Percentiles rank a stretch among this genome's conserved stretches.
These are phyloP conservation scores for Epichloe scottii DNA, from an alignment of 2,329 filamentous ascomycete genomes.

Conservation along the genomic window DNA sequence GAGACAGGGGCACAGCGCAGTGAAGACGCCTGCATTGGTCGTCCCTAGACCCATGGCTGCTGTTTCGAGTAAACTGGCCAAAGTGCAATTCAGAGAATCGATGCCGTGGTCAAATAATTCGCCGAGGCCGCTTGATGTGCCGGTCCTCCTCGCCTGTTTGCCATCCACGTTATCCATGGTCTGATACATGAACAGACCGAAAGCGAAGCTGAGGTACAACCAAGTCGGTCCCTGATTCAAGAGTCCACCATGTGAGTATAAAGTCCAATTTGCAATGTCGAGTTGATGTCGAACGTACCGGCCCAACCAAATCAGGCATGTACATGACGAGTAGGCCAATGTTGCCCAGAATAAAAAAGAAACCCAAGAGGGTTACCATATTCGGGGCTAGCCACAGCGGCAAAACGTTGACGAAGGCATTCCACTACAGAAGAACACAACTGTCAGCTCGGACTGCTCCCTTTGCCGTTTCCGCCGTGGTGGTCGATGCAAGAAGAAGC, in stretches of 20 bases:
- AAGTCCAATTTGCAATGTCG: background rate
- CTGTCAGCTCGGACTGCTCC: background rate
- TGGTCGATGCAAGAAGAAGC: background rate
- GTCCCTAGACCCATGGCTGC: slow-evolving; percentile 87
- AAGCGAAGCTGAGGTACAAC: slow-evolving; percentile 91
- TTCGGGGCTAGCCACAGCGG: slow-evolving; percentile 96
- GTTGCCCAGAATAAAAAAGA: slow-evolving; percentile 86
- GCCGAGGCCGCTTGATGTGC: slow-evolving; percentile 85
- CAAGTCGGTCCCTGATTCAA: slow-evolving; percentile 60
- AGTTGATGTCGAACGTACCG: slow-evolving; percentile 42
- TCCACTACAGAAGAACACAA: slow-evolving; percentile 56
- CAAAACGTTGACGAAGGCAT: slow-evolving; percentile 81
- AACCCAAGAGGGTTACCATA: slow-evolving; percentile 90
- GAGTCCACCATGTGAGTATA: background rate
- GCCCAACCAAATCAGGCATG: slow-evolving; percentile 83
- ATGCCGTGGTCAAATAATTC: slow-evolving; percentile 99
- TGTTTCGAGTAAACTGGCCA: slow-evolving; percentile 81
- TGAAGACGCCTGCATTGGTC: slow-evolving; percentile 76
- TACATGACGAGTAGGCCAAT: slow-evolving; percentile 60
- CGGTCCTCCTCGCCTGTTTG: slow-evolving; percentile 89
- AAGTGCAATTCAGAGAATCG: slow-evolving; percentile 92
- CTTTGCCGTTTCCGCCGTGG: background rate
- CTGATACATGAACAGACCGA: slow-evolving; percentile 96
- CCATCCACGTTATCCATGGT: slow-evolving; percentile 99
- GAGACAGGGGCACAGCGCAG: slow-evolving; percentile 77